Percentiles rank a stretch among this genome's conserved stretches.
These are phyloP conservation scores for Scheffersomyces insectosa DNA, from an alignment of 1,139 yeast genomes.

Conservation along the genomic window DNA sequence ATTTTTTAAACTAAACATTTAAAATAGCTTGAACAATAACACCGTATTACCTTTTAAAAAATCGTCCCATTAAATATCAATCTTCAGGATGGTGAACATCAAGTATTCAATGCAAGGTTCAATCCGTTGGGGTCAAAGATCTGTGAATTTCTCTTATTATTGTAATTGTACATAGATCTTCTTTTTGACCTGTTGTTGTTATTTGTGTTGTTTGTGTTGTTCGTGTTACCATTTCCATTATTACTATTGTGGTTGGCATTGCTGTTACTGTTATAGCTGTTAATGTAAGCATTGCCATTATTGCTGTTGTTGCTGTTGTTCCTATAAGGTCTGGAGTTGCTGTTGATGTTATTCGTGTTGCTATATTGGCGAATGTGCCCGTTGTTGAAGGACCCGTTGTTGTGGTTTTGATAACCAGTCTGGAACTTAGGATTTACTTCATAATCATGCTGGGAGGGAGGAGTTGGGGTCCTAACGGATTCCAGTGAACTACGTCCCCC, in stretches of 20 bases:
- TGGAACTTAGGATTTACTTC: slow-evolving; percentile 12
- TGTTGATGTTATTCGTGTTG: slow-evolving; percentile 1
- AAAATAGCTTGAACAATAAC: no score
- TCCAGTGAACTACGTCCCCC: neutral
- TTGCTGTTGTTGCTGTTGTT: slow-evolving; percentile 1
- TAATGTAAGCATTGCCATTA: slow-evolving; percentile 5
- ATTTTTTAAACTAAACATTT: no score
- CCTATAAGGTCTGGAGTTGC: neutral
- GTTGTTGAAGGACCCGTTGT: slow-evolving; percentile 8
- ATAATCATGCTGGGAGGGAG: slow-evolving; percentile 18
- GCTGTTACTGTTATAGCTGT: slow-evolving; percentile 1
- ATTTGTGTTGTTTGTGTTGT: slow-evolving; percentile 14
- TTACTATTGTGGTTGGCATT: slow-evolving; percentile 12
- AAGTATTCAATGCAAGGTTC: slow-evolving; percentile 14
- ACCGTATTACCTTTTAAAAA: no score
- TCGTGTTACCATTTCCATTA: slow-evolving; percentile 5
- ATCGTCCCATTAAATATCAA: no score
- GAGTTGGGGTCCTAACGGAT: slow-evolving; percentile 26
- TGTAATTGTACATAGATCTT: slow-evolving; percentile 18
- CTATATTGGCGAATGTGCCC: slow-evolving; percentile 4
- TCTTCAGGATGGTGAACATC: neutral
- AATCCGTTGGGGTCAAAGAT: slow-evolving; percentile 15
- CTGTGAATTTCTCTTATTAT: slow-evolving; percentile 17
- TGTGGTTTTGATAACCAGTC: slow-evolving; percentile 5
- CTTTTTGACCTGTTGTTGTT: slow-evolving; percentile 21